Evolutionary conservation across 2,329 filamentous ascomycete genomes (phyloP).

Genomic region (Mycosphaerella arachidis): DNA sequence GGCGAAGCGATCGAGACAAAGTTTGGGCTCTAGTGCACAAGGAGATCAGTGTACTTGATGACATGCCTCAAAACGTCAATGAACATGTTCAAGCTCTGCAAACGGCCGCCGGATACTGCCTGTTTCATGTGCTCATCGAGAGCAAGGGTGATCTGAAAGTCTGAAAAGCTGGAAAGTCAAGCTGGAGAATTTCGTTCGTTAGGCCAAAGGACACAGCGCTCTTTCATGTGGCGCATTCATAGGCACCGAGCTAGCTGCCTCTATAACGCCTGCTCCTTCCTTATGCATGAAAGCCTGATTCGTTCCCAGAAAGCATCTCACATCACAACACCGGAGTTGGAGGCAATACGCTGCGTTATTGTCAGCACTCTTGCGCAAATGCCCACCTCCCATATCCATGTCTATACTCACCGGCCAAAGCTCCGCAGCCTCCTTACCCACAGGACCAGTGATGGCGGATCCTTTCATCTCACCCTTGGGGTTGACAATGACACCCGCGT

Average conservation of each 20-base stretch:
- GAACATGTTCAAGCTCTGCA: too few relatives aligned
- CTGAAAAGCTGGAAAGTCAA: background rate
- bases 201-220: background rate
- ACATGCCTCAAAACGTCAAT: too few relatives aligned
- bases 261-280: conserved; percentile 20
- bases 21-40: too few relatives aligned
- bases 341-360: conserved; percentile 79
- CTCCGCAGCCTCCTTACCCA: conserved; percentile 99
- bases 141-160: too few relatives aligned
- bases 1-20: background rate
- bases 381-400: background rate
- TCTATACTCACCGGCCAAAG: conserved; percentile 84
- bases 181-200: background rate
- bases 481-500: conserved; percentile 99
- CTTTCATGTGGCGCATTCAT: background rate
- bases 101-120: too few relatives aligned
- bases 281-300: conserved; percentile 19
- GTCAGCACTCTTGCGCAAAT: conserved; percentile 5
- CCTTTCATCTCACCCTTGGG: conserved; percentile 99
- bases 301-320: conserved; percentile 50
- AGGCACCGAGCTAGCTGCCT: background rate
- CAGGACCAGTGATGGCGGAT: conserved; percentile 96
- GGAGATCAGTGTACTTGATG: too few relatives aligned
- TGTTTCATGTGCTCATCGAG: too few relatives aligned
- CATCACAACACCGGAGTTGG: conserved; percentile 99